Base-by-base conservation (phyloP, 345 rosid genomes). In the Salix suchowensis region DNA sequence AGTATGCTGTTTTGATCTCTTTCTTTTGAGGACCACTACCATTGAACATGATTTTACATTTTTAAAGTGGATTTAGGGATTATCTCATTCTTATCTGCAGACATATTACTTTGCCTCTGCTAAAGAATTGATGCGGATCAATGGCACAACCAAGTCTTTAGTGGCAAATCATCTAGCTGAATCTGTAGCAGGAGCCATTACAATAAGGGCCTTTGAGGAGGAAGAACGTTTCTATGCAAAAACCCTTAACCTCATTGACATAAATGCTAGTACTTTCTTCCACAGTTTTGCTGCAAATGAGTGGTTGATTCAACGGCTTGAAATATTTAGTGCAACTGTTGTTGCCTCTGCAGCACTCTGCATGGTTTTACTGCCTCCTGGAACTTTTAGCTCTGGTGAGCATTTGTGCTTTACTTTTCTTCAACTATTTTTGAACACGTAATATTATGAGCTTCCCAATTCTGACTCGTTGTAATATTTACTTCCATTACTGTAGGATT, bases 91-190 rank as follows among this genome's bases (percentile, higher is more conserved):
- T 44, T 39, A 65, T 65, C 39, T 37, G 28, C 91, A 93, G 98
- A 89, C 86, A 74, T 96, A 91, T 78, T 96, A 96, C 79, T 91
- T 90, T 74, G 82, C 95, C 37, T 54, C 94, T 44, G 97, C 95
- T 14, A 96, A 93, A 76, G 99, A 96, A 84, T 75, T 96, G 77
- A 96, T 93, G 98, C 81, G 97, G 74, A 83, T 92, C 65, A 91
- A 96, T 70, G 99, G 98, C 77, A 90, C 95, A 19, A 96, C 99
- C 74, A 96, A 89, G 83, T 96, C 99, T 30, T 83, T 84, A 13
- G 93, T 94, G 69, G 98, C 98, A 66, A 96, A 93, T 84, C 99
- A 93, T 85, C 81, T 96, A 70, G 92, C 98, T 5, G 99, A 96
- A 80, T 96, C 97, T 54, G 90, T 92, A 68, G 94, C 97, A 48